Percentiles rank a stretch among this genome's conserved stretches.
phyloP scores from a whole-genome alignment of 371 early-diverging fungal species.

The Phascolomyces articulosus region DNA sequence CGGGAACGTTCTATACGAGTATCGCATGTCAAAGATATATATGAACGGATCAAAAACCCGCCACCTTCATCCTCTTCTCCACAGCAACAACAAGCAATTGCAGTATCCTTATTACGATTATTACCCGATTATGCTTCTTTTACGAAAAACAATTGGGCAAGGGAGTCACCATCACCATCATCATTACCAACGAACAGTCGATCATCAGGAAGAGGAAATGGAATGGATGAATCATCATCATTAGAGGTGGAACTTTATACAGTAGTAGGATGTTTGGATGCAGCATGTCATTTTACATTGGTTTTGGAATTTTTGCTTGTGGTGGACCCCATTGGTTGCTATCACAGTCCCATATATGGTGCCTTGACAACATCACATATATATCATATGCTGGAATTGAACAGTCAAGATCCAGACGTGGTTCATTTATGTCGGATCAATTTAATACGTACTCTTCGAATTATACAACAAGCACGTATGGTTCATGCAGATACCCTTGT shows the following conservation, averaged over 20 bases:
- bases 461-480: constrained; percentile 25
- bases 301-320: constrained; percentile 32
- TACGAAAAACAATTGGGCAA: too few species aligned
- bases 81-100: neutral
- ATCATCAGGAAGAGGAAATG: too few species aligned
- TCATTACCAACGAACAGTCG: too few species aligned
- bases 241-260: constrained; percentile 25
- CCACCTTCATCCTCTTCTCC: neutral
- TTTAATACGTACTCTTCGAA: constrained; percentile 27
- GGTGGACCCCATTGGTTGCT: constrained; percentile 37
- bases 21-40: constrained; percentile 28
- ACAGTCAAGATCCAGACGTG: constrained; percentile 25
- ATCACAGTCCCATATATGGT: constrained; percentile 43
- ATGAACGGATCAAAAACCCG: constrained; percentile 18
- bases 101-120: neutral
- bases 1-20: constrained; percentile 20
- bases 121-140: neutral
- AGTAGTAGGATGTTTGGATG: constrained; percentile 25
- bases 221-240: neutral
- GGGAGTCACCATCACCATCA: too few species aligned
- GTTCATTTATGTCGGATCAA: constrained; percentile 34
- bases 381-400: constrained; percentile 29
- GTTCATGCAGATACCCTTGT: constrained; percentile 30
- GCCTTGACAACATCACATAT: constrained; percentile 25
- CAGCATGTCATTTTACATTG: constrained; percentile 34